These are phyloP conservation scores for Arabidopsis lyrata DNA, from an alignment of 441 rosid genomes.

Conservation along the genomic window DNA sequence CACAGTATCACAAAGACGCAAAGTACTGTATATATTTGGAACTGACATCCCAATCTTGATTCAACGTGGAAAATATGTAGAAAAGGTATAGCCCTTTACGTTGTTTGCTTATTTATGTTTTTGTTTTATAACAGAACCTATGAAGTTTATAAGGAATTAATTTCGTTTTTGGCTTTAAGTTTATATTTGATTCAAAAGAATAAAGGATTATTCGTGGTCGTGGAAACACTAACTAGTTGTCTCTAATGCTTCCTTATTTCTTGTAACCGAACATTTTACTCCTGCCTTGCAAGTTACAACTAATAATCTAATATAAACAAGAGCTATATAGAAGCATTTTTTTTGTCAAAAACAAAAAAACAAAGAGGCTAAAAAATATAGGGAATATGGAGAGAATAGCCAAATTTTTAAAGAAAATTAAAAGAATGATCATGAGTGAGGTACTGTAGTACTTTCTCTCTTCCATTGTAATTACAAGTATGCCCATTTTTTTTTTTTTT, in stretches of 20 bases:
- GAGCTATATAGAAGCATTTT: background rate
- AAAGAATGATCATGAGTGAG: too few species aligned
- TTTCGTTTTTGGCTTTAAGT: slow-evolving; percentile 5
- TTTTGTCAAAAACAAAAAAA: background rate
- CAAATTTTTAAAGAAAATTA: too few species aligned
- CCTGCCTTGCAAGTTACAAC: background rate
- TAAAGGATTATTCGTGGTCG: too few species aligned
- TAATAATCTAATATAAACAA: background rate
- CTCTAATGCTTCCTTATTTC: background rate
- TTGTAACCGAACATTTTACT: background rate
- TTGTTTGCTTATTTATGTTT: background rate
- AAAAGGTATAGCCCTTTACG: background rate
- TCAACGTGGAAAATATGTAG: slow-evolving; percentile 23
- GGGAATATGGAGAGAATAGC: too few species aligned
- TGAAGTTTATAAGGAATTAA: background rate
- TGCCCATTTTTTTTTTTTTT: too few species aligned
- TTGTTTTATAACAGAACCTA: background rate
- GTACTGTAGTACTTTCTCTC: too few species aligned
- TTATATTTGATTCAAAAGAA: background rate
- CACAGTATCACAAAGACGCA: slow-evolving; percentile 21
- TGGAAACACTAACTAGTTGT: too few species aligned
- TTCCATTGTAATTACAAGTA: too few species aligned
- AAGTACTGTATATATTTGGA: background rate
- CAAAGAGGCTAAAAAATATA: background rate
- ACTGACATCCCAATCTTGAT: slow-evolving; percentile 2